Evolutionary conservation across 352 stramenopile genomes (phyloP).

Genomic region (Globisporangium ultimum): DNA sequence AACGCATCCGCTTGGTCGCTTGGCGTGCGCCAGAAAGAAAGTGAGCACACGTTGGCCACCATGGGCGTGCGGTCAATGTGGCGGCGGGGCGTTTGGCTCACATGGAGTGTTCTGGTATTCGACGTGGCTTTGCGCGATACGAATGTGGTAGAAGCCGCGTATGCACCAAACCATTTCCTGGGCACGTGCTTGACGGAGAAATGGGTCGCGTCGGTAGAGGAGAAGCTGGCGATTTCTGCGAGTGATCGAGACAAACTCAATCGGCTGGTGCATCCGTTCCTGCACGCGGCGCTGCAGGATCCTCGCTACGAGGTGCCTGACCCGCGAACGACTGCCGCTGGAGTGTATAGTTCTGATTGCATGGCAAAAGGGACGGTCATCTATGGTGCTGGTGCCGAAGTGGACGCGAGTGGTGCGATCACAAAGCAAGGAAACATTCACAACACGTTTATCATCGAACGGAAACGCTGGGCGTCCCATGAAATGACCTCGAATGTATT

Average conservation of each 20-base stretch:
- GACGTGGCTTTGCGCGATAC: background rate
- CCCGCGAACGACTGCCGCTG: constrained; percentile 5
- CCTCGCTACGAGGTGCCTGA: constrained; percentile 25
- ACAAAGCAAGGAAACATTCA: constrained; percentile 13
- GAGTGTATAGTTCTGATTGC: constrained; percentile 13
- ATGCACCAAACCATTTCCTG: constrained; percentile 28
- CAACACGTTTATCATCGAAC: constrained; percentile 28
- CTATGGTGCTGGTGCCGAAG: constrained; percentile 17
- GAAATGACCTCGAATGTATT: constrained; percentile 24
- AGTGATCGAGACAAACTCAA: constrained; percentile 6
- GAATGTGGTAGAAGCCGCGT: background rate
- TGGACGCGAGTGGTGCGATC: constrained; percentile 19
- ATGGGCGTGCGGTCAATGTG: too few relatives aligned
- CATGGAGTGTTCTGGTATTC: background rate
- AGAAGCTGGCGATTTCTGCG: background rate
- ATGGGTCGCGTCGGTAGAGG: constrained; percentile 22
- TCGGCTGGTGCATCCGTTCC: constrained; percentile 20
- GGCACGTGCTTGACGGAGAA: constrained; percentile 27
- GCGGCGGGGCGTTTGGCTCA: background rate
- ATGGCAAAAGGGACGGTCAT: constrained; percentile 10
- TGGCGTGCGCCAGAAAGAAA: too few relatives aligned
- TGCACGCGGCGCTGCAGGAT: constrained; percentile 19
- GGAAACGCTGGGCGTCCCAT: constrained; percentile 19
- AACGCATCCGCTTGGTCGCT: too few relatives aligned
- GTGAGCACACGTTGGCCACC: too few relatives aligned